phyloP scores from a whole-genome alignment of 495 filamentous ascomycete genomes.

The Penicillium macrosclerotiorum region DNA sequence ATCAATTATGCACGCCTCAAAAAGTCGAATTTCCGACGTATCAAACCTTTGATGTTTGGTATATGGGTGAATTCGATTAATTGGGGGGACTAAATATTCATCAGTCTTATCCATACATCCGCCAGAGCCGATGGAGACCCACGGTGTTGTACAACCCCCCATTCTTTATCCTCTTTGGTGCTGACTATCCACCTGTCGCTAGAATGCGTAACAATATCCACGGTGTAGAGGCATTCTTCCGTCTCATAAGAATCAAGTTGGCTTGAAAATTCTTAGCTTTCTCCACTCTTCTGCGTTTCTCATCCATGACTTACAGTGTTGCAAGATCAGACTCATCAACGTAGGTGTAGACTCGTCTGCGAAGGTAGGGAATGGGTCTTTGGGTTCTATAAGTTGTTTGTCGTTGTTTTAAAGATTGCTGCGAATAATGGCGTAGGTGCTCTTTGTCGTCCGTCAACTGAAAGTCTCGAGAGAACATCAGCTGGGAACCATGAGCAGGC shows the following conservation, averaged over 20 bases:
- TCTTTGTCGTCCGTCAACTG: background rate
- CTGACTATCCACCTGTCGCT: background rate
- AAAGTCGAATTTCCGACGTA: background rate
- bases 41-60: background rate
- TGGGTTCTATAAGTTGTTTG: background rate
- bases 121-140: too few relatives aligned
- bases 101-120: too few relatives aligned
- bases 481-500: background rate
- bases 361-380: background rate
- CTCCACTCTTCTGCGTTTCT: background rate
- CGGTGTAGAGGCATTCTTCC: background rate
- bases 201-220: background rate
- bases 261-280: background rate
- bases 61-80: background rate
- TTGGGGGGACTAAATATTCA: background rate
- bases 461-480: background rate
- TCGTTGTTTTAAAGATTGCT: background rate
- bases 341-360: background rate
- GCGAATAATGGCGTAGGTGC: background rate
- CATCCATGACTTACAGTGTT: background rate
- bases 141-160: constrained; percentile 2
- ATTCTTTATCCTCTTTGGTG: background rate
- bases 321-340: background rate
- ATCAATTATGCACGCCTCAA: background rate
- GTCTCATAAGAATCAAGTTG: constrained; percentile 1